Evolutionary conservation across 2,329 filamentous ascomycete genomes (phyloP), one percentile per base, ranked within the genome.

Genomic region (Pochonia chlamydosporia): DNA sequence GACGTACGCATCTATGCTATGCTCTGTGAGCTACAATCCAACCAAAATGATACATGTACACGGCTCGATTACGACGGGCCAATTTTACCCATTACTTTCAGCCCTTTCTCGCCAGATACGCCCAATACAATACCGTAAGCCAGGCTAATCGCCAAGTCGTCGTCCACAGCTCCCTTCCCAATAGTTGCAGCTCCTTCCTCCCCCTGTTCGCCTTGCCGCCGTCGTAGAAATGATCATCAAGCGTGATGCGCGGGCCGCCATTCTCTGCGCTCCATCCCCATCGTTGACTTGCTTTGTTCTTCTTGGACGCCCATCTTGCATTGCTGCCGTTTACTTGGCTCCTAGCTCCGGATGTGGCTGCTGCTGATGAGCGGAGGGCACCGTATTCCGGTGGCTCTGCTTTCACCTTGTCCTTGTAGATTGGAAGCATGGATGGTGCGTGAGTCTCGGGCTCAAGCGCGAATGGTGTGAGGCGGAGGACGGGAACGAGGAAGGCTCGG

Each of bases 51-150:
- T 28, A 43, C 16, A 37, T 31, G 23, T n/a, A n/a, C n/a, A 10
- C n/a, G 16, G 5, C 26, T 9, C 40, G 8, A 20, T 39, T 18
- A 39, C 16, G 9, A 23, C 16, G n/a, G n/a, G n/a, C n/a, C n/a
- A n/a, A n/a, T n/a, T n/a, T n/a, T n/a, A 33, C n/a, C 16, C 35
- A 23, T 7, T 39, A 2, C 7, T 39, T 31, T 49, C 42, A 88
- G 53, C 84, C 83, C 58, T 74, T 74, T 67, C 77, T 81, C 48
- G 84, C 72, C 56, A 92, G 66, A 67, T 82, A 87, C 25, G 72
- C 72, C 73, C 87, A 93, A 62, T 82, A 82, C 13, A 70, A 54
- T 39, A 83, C 63, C 18, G 79, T 81, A 63, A 87, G 76, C 73
- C 78, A 80, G 5, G 72, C 73, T 3, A 90, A 82, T 41, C 78